Base-by-base conservation (phyloP, 345 rosid species). In the Euphorbia tirucalli region DNA sequence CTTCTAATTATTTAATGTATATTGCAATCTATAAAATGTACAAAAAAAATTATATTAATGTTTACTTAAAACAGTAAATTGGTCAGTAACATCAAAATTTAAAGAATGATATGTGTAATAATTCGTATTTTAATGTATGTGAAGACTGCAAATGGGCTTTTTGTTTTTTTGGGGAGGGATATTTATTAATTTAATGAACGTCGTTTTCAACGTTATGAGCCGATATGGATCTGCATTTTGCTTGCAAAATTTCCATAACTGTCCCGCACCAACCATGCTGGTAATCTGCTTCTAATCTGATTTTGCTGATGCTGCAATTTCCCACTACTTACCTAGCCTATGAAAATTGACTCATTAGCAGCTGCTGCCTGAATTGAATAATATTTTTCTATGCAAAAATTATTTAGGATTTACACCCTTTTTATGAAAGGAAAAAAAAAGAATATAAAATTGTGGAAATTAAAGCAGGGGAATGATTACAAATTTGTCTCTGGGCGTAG, bases 251-350 rank as follows among this genome's bases (percentile, higher is more conserved):
- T 59, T 59, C 63, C 19, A 37, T 61, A n/a, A 7, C 24, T 19
- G 66, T 24, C 25, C 66, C 48, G 46, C 66, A 61, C 13, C 43
- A 35, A 39, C 46, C 44, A 61, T 35, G 44, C 66, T 61, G 66
- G 66, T 60, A 30, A 60, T 60, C 41, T 60, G 37, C 22, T 32
- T 18, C 10, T 16, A 3, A 32, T 61, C 65, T 61, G 65, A 21
- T 31, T 14, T 13, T 2, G 64, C 5, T 30, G 18, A 27, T 7
- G 19, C 22, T 35, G 39, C 43, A 32, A 61, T 4, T 18, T 61
- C 52, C 13, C 0, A 11, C 61, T 11, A 52, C 25, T n/a, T 7
- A 3, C 43, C 62, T 27, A 27, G 5, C 37, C 7, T 58, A 16
- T 16, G 19, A 61, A 13, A 61, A 30, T 61, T 61, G 46, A 21